A percentile compares a stretch with the other conserved stretches of the same genome.
Evolutionary conservation across 306 rosid genomes (phyloP).

Genomic region (Begonia fuchsioides): DNA sequence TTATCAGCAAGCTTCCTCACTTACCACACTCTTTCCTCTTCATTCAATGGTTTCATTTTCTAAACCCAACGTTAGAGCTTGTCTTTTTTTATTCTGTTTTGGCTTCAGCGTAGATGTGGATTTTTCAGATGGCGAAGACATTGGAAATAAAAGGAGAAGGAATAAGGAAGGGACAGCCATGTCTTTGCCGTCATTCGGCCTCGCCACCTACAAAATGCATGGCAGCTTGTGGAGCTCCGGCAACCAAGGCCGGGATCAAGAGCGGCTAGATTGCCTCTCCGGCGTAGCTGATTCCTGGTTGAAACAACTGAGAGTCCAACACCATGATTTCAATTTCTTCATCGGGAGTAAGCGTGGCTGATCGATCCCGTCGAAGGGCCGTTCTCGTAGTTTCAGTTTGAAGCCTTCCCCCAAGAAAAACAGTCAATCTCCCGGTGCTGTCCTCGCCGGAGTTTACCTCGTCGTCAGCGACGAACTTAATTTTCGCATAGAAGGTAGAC

Average conservation of each 20-base stretch:
- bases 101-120: slow-evolving; percentile 68
- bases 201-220: slow-evolving; percentile 94
- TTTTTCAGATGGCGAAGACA: slow-evolving; percentile 14
- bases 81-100: no score
- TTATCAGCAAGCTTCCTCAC: slow-evolving; percentile 82
- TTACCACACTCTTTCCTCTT: slow-evolving; percentile 93
- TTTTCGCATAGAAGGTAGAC: no score
- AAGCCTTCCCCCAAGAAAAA: no score
- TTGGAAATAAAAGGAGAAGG: slow-evolving; percentile 29
- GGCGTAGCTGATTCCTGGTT: slow-evolving; percentile 96
- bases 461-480: no score
- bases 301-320: slow-evolving; percentile 85
- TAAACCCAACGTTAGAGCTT: neutral
- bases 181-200: slow-evolving; percentile 60
- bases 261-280: slow-evolving; percentile 43
- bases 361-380: no score
- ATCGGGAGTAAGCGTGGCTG: slow-evolving; percentile 28
- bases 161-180: slow-evolving; percentile 55
- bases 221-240: slow-evolving; percentile 75
- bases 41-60: slow-evolving; percentile 67
- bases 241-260: slow-evolving; percentile 75
- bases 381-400: no score
- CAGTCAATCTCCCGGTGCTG: no score
- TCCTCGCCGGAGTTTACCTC: no score
- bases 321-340: slow-evolving; percentile 86